These are phyloP conservation scores for Echinochloa phyllopogon DNA, from an alignment of 176 grass and related monocot species.

Conservation along the genomic window DNA sequence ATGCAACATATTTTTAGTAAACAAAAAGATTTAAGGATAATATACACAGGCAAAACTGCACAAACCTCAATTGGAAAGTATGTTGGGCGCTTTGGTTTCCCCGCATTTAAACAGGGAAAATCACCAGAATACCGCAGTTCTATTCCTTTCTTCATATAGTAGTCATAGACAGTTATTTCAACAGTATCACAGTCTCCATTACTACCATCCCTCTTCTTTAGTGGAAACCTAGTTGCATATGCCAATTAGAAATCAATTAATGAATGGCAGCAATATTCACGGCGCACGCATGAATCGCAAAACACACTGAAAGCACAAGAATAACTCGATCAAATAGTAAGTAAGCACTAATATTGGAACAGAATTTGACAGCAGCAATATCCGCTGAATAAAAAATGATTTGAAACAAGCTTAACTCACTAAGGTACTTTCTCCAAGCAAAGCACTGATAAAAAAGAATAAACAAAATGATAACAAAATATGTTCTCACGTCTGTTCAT, in stretches of 20 bases:
- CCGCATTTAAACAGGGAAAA: constrained; percentile 81
- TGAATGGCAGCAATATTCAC: neutral
- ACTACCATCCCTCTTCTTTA: constrained; percentile 50
- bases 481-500: constrained; percentile 60
- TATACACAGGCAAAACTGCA: neutral
- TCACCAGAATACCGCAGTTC: constrained; percentile 70
- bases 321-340: neutral
- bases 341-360: constrained; percentile 13
- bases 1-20: constrained; percentile 9
- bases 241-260: constrained; percentile 29
- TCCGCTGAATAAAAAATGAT: neutral
- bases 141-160: constrained; percentile 64
- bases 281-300: neutral
- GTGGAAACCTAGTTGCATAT: constrained; percentile 53
- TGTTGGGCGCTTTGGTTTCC: constrained; percentile 71
- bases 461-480: neutral
- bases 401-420: constrained; percentile 15
- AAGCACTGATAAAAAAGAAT: neutral
- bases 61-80: constrained; percentile 83
- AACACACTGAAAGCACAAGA: constrained; percentile 9
- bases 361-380: neutral
- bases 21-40: neutral
- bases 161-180: constrained; percentile 75
- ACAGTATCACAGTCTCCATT: constrained; percentile 41
- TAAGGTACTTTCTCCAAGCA: neutral